A percentile compares a stretch with the other conserved stretches of the same genome.
Evolutionary conservation across 441 rosid species (phyloP).

Genomic region (Geranium incanum): DNA sequence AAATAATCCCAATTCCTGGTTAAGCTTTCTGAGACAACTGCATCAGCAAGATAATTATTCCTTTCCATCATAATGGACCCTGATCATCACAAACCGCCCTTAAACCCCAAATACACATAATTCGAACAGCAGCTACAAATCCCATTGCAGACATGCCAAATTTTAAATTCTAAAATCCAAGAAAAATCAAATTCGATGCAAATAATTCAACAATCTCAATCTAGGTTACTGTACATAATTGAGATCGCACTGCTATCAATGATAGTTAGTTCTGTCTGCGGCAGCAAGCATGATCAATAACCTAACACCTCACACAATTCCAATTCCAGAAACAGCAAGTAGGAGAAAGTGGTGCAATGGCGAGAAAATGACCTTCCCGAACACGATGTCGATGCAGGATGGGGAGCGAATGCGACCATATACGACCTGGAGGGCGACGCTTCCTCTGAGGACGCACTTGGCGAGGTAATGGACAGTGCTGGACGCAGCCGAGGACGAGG

Average conservation of each 20-base stretch:
- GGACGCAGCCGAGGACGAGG: conserved; percentile 44
- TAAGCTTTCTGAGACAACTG: not conserved
- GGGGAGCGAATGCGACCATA: conserved; percentile 69
- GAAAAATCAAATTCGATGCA: not conserved
- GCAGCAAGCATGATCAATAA: conserved; percentile 5
- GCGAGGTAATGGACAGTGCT: conserved; percentile 60
- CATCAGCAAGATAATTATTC: not conserved
- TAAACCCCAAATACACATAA: conserved; percentile 5
- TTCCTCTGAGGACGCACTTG: conserved; percentile 76
- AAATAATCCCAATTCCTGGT: not conserved
- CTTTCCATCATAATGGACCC: not conserved
- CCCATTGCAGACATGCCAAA: not conserved
- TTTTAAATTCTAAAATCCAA: not conserved
- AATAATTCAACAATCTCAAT: not conserved
- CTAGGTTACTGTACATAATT: not conserved
- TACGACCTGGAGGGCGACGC: conserved; percentile 77
- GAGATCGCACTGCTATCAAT: not conserved
- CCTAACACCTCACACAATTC: not conserved
- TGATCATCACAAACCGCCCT: not conserved
- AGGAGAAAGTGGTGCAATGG: not conserved
- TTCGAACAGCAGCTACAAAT: not conserved
- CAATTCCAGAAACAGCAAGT: not conserved
- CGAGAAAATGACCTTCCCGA: conserved; percentile 55
- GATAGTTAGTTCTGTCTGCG: not conserved
- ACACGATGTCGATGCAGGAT: conserved; percentile 66